Conservation (phyloP, 2,329 filamentous ascomycete genomes). For the Colletotrichum salicis region DNA sequence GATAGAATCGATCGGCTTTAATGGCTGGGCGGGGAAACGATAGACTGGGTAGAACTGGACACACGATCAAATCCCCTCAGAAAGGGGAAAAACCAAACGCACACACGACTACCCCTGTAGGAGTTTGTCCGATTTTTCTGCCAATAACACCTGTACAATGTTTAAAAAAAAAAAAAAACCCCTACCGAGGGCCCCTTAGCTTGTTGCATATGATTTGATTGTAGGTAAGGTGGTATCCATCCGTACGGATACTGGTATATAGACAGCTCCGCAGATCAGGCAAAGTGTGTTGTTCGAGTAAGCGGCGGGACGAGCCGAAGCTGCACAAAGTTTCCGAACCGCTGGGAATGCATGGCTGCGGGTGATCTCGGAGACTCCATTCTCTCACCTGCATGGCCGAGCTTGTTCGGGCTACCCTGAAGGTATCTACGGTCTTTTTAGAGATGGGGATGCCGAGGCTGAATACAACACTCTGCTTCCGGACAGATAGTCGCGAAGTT, state of each 20-base stretch:
- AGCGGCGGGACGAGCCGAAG: neutral
- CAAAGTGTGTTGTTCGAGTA: neutral
- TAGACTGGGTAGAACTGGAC: slow-evolving; percentile 34
- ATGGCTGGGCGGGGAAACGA: slow-evolving; percentile 31
- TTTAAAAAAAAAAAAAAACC: neutral
- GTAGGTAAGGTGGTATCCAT: neutral
- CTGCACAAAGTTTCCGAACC: neutral
- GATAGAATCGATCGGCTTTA: slow-evolving; percentile 35
- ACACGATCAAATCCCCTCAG: slow-evolving; percentile 12
- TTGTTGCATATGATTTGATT: neutral
- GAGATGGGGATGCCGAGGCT: too few relatives aligned
- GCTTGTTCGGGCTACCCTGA: neutral
- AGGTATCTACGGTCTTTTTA: neutral
- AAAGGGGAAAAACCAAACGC: neutral
- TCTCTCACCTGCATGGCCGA: neutral
- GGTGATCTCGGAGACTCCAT: neutral
- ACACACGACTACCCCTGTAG: slow-evolving; percentile 29
- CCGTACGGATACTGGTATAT: too few relatives aligned
- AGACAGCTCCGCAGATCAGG: too few relatives aligned
- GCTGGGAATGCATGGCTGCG: neutral
- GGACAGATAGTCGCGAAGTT: too few relatives aligned
- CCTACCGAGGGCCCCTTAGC: neutral
- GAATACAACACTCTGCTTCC: too few relatives aligned
- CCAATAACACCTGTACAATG: slow-evolving; percentile 36
- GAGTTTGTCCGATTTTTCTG: slow-evolving; percentile 27